Base-by-base conservation (phyloP, 1,284 basidiomycete genomes). In the Pascua guehoae region DNA sequence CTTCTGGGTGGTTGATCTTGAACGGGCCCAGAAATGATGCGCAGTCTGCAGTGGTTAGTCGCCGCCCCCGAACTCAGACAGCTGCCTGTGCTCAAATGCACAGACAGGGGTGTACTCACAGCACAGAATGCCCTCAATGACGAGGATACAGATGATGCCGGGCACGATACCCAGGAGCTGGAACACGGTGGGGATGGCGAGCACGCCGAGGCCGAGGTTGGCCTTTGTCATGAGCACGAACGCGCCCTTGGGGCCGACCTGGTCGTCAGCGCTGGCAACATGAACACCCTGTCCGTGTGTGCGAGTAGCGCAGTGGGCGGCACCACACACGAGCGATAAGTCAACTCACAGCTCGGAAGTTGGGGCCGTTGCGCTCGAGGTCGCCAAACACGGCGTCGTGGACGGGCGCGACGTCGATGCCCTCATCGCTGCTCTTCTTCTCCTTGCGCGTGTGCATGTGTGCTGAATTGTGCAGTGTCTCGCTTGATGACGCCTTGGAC, bases 181-280 rank as follows among this genome's bases (percentile, higher is more conserved):
- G 16, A 73, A 63, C 3, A 72, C 67, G 8, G 63, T 46, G 5
- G 71, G 71, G 47, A 72, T 68, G 4, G 65, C 62, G 15, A 71
- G 56, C 0, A 72, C 68, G 47, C 69, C 70, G 16, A 72, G 58
- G 17, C 67, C 71, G 41, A 74, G 66, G 58, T 70, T 68, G 15
- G 65, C 62, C 57, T 66, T 60, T 40, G 68, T 61, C 56, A 61
- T 61, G 40, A 71, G 61, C 11, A 65, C 64, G 36, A 61, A 61
- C 2, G 59, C 47, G 42, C 53, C 51, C 4, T 38, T 39, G 5
- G 49, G 41, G 16, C 58, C 52, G 12, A 69, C 66, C 45, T 63
- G 63, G 12, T 32, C 7, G 24, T 32, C 24, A 32, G 24, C 24
- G 3, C 24, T 32, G 24, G 7, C 24, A 32, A 32, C 24, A 32